A percentile compares a stretch with the other conserved stretches of the same genome.
phyloP scores from a whole-genome alignment of 768 basidiomycete species.

The Lactifluus echinatus region DNA sequence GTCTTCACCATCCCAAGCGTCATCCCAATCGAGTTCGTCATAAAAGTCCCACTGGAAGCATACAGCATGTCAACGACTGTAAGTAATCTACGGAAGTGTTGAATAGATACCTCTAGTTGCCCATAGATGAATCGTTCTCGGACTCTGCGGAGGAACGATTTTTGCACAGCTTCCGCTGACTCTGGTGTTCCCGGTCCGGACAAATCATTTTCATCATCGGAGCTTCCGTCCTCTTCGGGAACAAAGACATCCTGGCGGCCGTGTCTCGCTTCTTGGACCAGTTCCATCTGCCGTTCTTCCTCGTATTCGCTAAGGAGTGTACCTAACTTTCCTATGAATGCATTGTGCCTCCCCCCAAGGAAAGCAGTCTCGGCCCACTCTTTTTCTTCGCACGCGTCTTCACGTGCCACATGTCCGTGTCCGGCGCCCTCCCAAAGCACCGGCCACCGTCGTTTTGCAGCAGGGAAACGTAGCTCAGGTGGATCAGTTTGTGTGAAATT shows the following conservation, averaged over 20 bases:
- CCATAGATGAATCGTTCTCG: slow-evolving; percentile 71
- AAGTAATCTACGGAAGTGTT: background rate
- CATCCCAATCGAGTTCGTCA: slow-evolving; percentile 67
- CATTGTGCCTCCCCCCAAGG: slow-evolving; percentile 40
- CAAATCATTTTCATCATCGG: slow-evolving; percentile 38
- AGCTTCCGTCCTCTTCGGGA: slow-evolving; percentile 58
- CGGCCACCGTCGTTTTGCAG: slow-evolving; percentile 56
- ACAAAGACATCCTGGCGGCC: slow-evolving; percentile 40
- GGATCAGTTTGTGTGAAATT: slow-evolving; percentile 51
- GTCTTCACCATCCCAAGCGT: slow-evolving; percentile 53
- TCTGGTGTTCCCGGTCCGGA: slow-evolving; percentile 36
- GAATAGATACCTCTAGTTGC: slow-evolving; percentile 50
- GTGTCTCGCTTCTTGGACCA: slow-evolving; percentile 40
- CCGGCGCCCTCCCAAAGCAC: slow-evolving; percentile 55
- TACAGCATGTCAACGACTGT: slow-evolving; percentile 1
- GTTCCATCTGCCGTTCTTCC: slow-evolving; percentile 67
- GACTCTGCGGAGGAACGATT: slow-evolving; percentile 49
- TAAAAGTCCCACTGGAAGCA: slow-evolving; percentile 53
- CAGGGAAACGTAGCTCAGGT: slow-evolving; percentile 42
- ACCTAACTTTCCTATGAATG: slow-evolving; percentile 65
- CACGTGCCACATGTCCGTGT: slow-evolving; percentile 33
- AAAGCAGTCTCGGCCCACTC: slow-evolving; percentile 60
- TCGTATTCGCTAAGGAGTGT: slow-evolving; percentile 61
- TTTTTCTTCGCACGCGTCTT: slow-evolving; percentile 57
- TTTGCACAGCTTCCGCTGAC: slow-evolving; percentile 31